A percentile compares a stretch with the other conserved stretches of the same genome.
These are phyloP conservation scores for Stylonectria norvegica DNA, from an alignment of 2,329 filamentous ascomycete genomes.

Conservation along the genomic window DNA sequence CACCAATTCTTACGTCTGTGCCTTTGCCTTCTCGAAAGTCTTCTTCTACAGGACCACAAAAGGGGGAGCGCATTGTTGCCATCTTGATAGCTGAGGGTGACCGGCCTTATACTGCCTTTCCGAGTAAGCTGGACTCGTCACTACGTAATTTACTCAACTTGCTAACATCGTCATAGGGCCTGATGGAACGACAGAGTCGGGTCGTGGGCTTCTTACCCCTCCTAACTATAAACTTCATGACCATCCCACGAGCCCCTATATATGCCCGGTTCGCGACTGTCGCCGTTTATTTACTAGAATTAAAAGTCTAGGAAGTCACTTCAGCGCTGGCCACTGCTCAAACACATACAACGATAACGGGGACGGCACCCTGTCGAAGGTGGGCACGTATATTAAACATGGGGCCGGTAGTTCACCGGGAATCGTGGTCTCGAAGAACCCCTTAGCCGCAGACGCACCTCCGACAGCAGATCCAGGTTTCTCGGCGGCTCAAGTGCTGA, in stretches of 20 bases:
- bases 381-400: constrained; percentile 25
- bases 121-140: constrained; percentile 8
- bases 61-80: constrained; percentile 8
- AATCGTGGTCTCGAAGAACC: constrained; percentile 28
- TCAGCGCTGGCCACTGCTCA: constrained; percentile 22
- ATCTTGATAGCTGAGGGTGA: constrained; percentile 16
- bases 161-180: constrained; percentile 3
- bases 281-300: constrained; percentile 26
- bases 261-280: constrained; percentile 39
- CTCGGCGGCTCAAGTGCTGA: constrained; percentile 1
- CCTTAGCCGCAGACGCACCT: constrained; percentile 18
- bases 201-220: constrained; percentile 33
- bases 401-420: constrained; percentile 20
- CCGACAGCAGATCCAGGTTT: constrained; percentile 17
- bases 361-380: constrained; percentile 37
- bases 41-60: neutral
- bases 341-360: constrained; percentile 38
- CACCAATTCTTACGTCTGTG: no score
- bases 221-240: constrained; percentile 28
- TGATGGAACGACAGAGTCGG: constrained; percentile 4
- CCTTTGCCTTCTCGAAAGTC: no score
- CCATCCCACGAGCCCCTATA: constrained; percentile 22
- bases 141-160: neutral
- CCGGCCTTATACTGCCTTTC: constrained; percentile 15
- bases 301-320: constrained; percentile 25